Percentiles rank a stretch among this genome's conserved stretches.
Conservation (phyloP, 2,329 filamentous ascomycete genomes). For the Aspergillus pseudotamarii region DNA sequence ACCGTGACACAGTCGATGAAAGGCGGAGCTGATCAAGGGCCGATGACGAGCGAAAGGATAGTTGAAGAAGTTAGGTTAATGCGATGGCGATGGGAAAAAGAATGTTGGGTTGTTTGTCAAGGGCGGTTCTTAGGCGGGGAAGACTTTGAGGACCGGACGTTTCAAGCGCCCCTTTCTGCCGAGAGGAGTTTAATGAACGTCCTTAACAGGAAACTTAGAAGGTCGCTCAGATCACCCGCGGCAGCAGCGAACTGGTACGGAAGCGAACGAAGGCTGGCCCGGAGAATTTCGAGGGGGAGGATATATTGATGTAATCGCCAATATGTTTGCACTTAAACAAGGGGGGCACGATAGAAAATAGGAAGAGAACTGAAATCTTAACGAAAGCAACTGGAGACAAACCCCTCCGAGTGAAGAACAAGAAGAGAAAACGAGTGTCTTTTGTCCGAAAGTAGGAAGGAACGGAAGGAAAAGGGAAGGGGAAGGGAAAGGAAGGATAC, state of each 20-base stretch:
- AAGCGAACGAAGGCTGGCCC: slow-evolving; percentile 1
- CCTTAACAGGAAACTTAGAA: slow-evolving; percentile 12
- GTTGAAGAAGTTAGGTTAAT: slow-evolving; percentile 1
- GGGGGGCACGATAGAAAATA: background rate
- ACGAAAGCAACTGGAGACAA: slow-evolving; percentile 4
- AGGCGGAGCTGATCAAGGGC: background rate
- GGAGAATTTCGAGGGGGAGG: background rate
- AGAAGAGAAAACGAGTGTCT: slow-evolving; percentile 18
- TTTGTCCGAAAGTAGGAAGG: slow-evolving; percentile 6
- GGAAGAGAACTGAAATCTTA: background rate
- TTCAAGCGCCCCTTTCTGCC: slow-evolving; percentile 25
- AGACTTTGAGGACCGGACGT: slow-evolving; percentile 17
- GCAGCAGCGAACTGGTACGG: background rate
- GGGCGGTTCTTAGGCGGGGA: slow-evolving; percentile 20
- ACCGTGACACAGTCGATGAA: background rate
- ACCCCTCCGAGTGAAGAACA: slow-evolving; percentile 9
- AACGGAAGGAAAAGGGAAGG: slow-evolving; percentile 13
- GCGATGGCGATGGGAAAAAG: slow-evolving; percentile 13
- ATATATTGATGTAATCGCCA: background rate
- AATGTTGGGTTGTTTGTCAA: slow-evolving; percentile 14
- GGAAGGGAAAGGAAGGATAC: slow-evolving; percentile 14
- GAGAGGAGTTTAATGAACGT: slow-evolving; percentile 18
- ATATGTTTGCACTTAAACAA: background rate
- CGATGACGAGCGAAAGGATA: slow-evolving; percentile 2
- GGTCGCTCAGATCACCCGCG: slow-evolving; percentile 1